Conservation (phyloP, 805 yeast genomes). For the Saccharomycopsis sp. region DNA sequence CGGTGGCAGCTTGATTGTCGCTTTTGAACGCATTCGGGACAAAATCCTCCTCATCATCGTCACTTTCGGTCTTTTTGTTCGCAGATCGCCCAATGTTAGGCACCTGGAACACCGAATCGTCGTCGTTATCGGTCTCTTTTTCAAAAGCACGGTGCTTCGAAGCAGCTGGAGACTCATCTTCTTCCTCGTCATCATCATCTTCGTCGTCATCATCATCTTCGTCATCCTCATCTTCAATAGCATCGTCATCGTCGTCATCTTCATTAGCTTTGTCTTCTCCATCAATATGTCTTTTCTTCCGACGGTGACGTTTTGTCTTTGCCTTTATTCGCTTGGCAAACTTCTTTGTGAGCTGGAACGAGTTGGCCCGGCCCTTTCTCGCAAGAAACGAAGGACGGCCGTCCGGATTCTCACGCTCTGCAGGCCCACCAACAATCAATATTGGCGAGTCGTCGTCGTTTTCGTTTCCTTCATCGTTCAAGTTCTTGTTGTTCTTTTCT, state of each 20-base stretch:
- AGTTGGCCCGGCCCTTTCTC: conserved; percentile 5
- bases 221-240: conserved; percentile 11
- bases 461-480: conserved; percentile 19
- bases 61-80: conserved; percentile 2
- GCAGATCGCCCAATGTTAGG: background rate
- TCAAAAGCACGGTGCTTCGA: background rate
- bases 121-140: conserved; percentile 3
- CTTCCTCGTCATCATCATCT: background rate
- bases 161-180: background rate
- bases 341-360: conserved; percentile 13
- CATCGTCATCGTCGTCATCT: conserved; percentile 7
- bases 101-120: background rate
- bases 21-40: conserved; percentile 23
- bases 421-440: conserved; percentile 69
- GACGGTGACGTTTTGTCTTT: background rate
- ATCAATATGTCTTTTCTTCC: background rate
- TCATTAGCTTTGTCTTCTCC: conserved; percentile 12
- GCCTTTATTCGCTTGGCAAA: background rate
- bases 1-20: too few species aligned
- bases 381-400: conserved; percentile 4
- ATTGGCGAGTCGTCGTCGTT: conserved; percentile 71
- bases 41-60: conserved; percentile 15
- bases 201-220: conserved; percentile 4
- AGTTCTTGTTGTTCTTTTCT: conserved; percentile 35
- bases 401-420: conserved; percentile 46